Evolutionary conservation across 805 yeast genomes (phyloP).

Genomic region (Ogataea saltuana): DNA sequence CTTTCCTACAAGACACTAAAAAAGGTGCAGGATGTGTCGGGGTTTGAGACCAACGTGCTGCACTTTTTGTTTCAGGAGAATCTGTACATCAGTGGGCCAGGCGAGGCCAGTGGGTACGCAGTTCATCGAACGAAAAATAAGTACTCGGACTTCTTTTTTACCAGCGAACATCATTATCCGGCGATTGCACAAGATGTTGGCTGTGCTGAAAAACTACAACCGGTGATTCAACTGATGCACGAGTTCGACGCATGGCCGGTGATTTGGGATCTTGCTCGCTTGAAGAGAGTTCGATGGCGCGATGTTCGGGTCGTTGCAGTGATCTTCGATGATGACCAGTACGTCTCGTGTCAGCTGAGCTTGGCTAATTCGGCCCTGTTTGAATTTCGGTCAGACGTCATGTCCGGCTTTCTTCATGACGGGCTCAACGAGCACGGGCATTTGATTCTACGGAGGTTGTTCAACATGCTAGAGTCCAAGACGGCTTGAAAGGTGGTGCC

Average conservation of each 20-base stretch:
- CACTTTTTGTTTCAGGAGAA: slow-evolving; percentile 62
- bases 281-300: slow-evolving; percentile 18
- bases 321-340: slow-evolving; percentile 49
- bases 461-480: slow-evolving; percentile 38
- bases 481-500: too few relatives aligned
- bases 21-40: slow-evolving; percentile 35
- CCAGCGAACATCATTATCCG: slow-evolving; percentile 56
- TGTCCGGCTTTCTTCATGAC: slow-evolving; percentile 52
- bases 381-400: slow-evolving; percentile 42
- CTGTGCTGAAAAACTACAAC: slow-evolving; percentile 42
- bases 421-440: slow-evolving; percentile 47
- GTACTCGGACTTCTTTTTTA: slow-evolving; percentile 20
- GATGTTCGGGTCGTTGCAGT: slow-evolving; percentile 49
- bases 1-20: slow-evolving; percentile 42
- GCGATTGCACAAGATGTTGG: slow-evolving; percentile 51
- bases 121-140: slow-evolving; percentile 41
- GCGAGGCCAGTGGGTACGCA: slow-evolving; percentile 45
- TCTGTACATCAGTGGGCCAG: slow-evolving; percentile 50
- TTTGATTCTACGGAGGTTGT: slow-evolving; percentile 41
- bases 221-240: slow-evolving; percentile 40
- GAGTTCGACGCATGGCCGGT: slow-evolving; percentile 33
- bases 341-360: slow-evolving; percentile 49
- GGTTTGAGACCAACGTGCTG: slow-evolving; percentile 55
- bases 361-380: slow-evolving; percentile 17
- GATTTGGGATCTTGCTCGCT: slow-evolving; percentile 28